phyloP scores from a whole-genome alignment of 306 rosid genomes.

The Begonia fuchsioides region DNA sequence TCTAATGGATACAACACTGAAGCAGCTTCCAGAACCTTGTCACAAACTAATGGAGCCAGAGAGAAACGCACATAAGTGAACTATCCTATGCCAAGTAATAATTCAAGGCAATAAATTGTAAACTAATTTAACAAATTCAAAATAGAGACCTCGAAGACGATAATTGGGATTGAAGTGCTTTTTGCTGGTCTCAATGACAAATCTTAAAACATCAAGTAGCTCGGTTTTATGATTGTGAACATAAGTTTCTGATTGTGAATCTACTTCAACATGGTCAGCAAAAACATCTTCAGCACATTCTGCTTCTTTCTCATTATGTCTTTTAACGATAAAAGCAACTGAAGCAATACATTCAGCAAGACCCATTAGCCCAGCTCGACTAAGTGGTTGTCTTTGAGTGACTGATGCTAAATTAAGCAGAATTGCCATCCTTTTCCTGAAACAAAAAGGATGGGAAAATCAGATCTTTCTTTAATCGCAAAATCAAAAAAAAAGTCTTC shows the following conservation, averaged over 20 bases:
- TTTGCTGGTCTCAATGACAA: slow-evolving; percentile 76
- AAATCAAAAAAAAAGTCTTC: neutral
- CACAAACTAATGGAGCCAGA: slow-evolving; percentile 53
- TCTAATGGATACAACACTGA: slow-evolving; percentile 56
- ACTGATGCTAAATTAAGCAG: slow-evolving; percentile 58
- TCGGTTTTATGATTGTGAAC: slow-evolving; percentile 24
- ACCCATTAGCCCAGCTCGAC: slow-evolving; percentile 84
- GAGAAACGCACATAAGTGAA: slow-evolving; percentile 9
- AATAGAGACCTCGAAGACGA: slow-evolving; percentile 62
- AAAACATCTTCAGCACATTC: slow-evolving; percentile 20
- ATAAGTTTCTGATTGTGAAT: slow-evolving; percentile 18
- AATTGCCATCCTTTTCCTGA: slow-evolving; percentile 52
- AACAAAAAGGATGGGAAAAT: slow-evolving; percentile 10
- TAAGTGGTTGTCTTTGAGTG: slow-evolving; percentile 52
- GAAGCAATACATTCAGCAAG: slow-evolving; percentile 83
- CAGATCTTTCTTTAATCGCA: slow-evolving; percentile 4
- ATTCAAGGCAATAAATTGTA: slow-evolving; percentile 7
- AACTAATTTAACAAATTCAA: slow-evolving; percentile 25
- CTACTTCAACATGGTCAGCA: slow-evolving; percentile 13
- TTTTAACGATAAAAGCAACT: slow-evolving; percentile 39
- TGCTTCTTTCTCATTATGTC: slow-evolving; percentile 13
- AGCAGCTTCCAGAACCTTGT: slow-evolving; percentile 59
- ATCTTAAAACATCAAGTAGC: slow-evolving; percentile 59
- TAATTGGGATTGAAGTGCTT: slow-evolving; percentile 93
- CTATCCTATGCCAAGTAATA: slow-evolving; percentile 9